Evolutionary conservation across 2,329 filamentous ascomycete genomes (phyloP).

Genomic region (Ophiosphaerella herpotricha): DNA sequence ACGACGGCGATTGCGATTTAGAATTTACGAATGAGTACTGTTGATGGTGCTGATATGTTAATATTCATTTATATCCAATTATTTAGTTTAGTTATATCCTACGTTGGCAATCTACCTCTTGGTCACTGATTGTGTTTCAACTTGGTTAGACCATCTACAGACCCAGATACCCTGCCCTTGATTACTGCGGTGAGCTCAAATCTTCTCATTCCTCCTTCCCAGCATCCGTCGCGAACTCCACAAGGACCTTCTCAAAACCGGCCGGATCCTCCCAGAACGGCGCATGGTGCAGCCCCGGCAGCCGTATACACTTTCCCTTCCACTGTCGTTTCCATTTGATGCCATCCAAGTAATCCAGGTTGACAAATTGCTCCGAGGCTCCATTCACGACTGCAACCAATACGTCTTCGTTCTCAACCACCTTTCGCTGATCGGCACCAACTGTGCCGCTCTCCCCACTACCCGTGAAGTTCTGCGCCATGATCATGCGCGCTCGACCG

Average conservation of each 20-base stretch:
- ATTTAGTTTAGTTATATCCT: no score
- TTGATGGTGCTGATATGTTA: no score
- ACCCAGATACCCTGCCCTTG: no score
- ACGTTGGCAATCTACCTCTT: no score
- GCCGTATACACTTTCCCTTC: conserved; percentile 29
- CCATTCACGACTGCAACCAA: conserved; percentile 38
- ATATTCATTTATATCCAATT: no score
- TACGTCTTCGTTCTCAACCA: conserved; percentile 24
- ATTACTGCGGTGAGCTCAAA: not conserved
- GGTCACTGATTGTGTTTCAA: no score
- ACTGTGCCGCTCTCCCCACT: conserved; percentile 4
- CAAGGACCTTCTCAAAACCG: conserved; percentile 18
- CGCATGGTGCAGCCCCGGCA: conserved; percentile 33
- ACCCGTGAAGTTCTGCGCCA: conserved; percentile 24
- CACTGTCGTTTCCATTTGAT: conserved; percentile 34
- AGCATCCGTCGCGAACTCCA: conserved; percentile 23
- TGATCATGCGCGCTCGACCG: conserved; percentile 28
- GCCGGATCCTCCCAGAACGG: conserved; percentile 37
- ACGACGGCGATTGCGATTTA: no score
- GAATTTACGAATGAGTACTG: no score
- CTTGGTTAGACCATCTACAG: no score
- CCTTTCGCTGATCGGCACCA: conserved; percentile 25
- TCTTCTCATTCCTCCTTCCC: not conserved
- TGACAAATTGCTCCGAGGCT: conserved; percentile 33
- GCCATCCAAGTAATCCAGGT: conserved; percentile 37